These are phyloP conservation scores for Fusarium sp. DNA, from an alignment of 2,329 filamentous ascomycete genomes.

Conservation along the genomic window DNA sequence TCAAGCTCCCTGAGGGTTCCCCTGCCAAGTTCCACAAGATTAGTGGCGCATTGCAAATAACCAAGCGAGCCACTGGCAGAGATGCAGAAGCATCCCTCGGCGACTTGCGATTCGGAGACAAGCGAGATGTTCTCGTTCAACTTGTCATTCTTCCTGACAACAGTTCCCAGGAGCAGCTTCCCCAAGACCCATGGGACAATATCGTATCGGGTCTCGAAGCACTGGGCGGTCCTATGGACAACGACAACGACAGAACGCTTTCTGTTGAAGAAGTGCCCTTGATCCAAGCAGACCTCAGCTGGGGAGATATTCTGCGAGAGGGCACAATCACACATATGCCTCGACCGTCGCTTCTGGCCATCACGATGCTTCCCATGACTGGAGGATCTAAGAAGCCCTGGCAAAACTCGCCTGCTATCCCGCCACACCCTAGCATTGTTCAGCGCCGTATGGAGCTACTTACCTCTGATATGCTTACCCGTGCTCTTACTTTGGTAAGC, in stretches of 20 bases:
- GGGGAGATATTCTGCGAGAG: slow-evolving; percentile 93
- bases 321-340: slow-evolving; percentile 88
- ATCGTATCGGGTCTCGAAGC: slow-evolving; percentile 96
- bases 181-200: slow-evolving; percentile 96
- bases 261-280: slow-evolving; percentile 96
- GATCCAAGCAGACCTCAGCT: slow-evolving; percentile 93
- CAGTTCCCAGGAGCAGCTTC: slow-evolving; percentile 83
- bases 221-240: slow-evolving; percentile 86
- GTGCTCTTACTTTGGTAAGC: slow-evolving; percentile 90
- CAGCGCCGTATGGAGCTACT: slow-evolving; percentile 97
- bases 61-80: slow-evolving; percentile 92
- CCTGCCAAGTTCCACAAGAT: slow-evolving; percentile 99
- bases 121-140: slow-evolving; percentile 92
- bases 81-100: slow-evolving; percentile 94
- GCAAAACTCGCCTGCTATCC: slow-evolving; percentile 82
- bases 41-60: slow-evolving; percentile 94
- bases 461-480: slow-evolving; percentile 96
- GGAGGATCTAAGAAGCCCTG: slow-evolving; percentile 75
- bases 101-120: slow-evolving; percentile 95
- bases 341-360: slow-evolving; percentile 89
- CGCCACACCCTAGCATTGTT: slow-evolving; percentile 93
- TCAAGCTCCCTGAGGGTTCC: slow-evolving; percentile 93
- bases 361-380: slow-evolving; percentile 88
- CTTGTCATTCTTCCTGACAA: slow-evolving; percentile 92
- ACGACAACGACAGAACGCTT: slow-evolving; percentile 83